Evolutionary conservation across 352 stramenopile genomes (phyloP), one percentile per base, ranked within the genome.

Genomic region (Phytophthora ohioensis): DNA sequence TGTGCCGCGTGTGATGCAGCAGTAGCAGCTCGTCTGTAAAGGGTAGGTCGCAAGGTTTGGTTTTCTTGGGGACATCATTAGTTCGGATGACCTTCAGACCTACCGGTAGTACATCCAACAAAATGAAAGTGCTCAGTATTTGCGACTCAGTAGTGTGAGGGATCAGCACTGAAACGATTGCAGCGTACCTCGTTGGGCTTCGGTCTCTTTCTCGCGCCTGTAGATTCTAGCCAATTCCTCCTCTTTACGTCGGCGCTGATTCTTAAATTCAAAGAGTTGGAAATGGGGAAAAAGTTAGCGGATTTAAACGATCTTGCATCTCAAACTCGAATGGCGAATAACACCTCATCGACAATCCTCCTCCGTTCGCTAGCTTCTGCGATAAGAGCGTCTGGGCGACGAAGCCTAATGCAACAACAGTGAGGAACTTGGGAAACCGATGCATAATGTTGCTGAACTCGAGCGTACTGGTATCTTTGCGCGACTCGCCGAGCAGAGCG

Each of bases 391-490:
- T 75, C 49, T 31, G 73, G 59, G 41, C 60, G 56, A 13, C 73
- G 61, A 15, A 85, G 51, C 21, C 78, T 85, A 57, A 10, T 47
- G 30, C 38, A 4, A 36, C 31, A 32, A 31, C 35, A 5, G 35
- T 2, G 51, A 15, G 15, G n/a, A n/a, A 5, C 35, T 62, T 51
- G 53, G 10, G 13, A 31, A 12, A 36, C 7, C 31, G 55, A 34
- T 34, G 12, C 21, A 27, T 27, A 27, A 27, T 27, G 21, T 27
- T 41, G 31, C 31, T 15, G 54, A 10, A 0, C 7, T 51, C 5
- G n/a, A 52, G 10, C 12, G 21, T 59, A 78, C 69, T 70, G 56
- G 30, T 76, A 78, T 72, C 54, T 66, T 57, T 80, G 73, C 30
- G 49, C 12, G 34, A 75, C 47, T 17, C 64, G 67, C 36, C 53